A percentile compares a stretch with the other conserved stretches of the same genome.
Evolutionary conservation across 805 yeast species (phyloP).

Genomic region (Candida ortonii): DNA sequence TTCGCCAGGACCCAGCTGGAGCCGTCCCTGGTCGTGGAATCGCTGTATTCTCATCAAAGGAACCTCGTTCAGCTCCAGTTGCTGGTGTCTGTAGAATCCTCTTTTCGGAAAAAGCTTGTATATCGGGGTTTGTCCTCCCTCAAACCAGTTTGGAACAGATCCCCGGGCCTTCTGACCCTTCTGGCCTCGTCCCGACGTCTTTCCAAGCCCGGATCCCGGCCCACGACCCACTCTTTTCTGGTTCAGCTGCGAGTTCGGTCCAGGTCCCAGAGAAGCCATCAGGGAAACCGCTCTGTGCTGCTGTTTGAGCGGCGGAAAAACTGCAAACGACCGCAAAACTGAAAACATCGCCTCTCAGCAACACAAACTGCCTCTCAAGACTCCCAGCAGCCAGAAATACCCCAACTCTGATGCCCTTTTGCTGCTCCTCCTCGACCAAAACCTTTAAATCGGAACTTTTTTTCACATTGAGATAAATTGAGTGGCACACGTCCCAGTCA

Average conservation of each 20-base stretch:
- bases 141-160: constrained; percentile 87
- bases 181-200: constrained; percentile 95
- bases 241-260: constrained; percentile 55
- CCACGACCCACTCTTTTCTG: constrained; percentile 91
- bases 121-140: constrained; percentile 98
- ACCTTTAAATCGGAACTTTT: too few relatives aligned
- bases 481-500: too few relatives aligned
- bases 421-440: too few relatives aligned
- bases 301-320: too few relatives aligned
- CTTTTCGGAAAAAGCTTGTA: constrained; percentile 80
- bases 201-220: constrained; percentile 89
- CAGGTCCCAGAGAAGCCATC: constrained; percentile 55
- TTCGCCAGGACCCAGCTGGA: constrained; percentile 56
- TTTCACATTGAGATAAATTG: too few relatives aligned
- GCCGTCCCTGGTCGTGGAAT: constrained; percentile 66
- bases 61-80: constrained; percentile 50
- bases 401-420: too few relatives aligned
- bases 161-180: constrained; percentile 98
- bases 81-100: constrained; percentile 74
- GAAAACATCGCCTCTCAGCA: too few relatives aligned
- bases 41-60: constrained; percentile 68
- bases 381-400: too few relatives aligned
- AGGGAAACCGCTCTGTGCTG: constrained; percentile 37
- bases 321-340: constrained; percentile 1
- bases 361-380: too few relatives aligned